Percentiles rank a stretch among this genome's conserved stretches.
Conservation (phyloP, 306 rosid species). For the Medicago arabica region DNA sequence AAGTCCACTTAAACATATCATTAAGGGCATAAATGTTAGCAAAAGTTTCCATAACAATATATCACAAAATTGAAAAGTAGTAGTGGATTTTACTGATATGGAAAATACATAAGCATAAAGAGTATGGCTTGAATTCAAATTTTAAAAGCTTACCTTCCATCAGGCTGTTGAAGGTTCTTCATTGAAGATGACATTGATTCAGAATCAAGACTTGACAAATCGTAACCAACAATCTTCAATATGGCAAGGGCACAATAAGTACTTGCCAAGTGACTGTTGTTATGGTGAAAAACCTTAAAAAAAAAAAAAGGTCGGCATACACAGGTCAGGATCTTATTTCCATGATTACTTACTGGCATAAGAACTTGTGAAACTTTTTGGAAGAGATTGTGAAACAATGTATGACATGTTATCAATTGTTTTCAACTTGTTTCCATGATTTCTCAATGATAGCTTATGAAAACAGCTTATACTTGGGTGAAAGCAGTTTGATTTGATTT, state of each 20-base stretch:
- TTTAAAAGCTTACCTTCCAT: conserved; percentile 77
- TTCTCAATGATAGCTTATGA: too few species aligned
- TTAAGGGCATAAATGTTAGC: not conserved
- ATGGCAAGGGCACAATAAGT: conserved; percentile 85
- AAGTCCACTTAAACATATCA: conserved; percentile 30
- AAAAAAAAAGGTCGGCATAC: too few species aligned
- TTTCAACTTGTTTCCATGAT: too few species aligned
- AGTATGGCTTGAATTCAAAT: conserved; percentile 12
- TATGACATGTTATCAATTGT: too few species aligned
- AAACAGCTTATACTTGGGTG: too few species aligned
- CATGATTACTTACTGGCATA: too few species aligned
- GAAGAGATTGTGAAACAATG: too few species aligned
- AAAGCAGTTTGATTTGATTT: too few species aligned
- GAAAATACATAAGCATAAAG: not conserved
- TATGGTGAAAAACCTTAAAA: conserved; percentile 52
- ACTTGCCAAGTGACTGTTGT: conserved; percentile 88
- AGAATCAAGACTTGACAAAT: conserved; percentile 62
- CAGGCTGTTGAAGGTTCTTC: conserved; percentile 94
- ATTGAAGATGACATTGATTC: conserved; percentile 63
- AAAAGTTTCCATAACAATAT: conserved; percentile 4
- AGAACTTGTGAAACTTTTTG: too few species aligned
- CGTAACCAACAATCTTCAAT: conserved; percentile 77
- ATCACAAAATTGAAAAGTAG: conserved; percentile 5
- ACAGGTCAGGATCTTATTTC: too few species aligned
- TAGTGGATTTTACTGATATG: not conserved